Conservation (phyloP, 371 early-diverging fungal species). For the Mucor piriformis region DNA sequence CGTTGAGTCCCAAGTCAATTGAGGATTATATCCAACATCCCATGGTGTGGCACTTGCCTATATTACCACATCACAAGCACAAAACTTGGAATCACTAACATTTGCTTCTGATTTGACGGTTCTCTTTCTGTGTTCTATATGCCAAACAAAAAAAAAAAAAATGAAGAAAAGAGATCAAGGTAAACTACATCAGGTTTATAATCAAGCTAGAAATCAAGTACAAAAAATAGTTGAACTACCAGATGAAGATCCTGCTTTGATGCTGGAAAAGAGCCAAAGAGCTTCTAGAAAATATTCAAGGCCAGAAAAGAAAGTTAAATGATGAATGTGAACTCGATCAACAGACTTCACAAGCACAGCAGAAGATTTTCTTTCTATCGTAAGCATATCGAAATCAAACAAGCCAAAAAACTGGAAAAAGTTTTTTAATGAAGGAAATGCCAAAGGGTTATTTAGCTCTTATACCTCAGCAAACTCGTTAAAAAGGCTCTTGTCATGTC, state of each 20-base stretch:
- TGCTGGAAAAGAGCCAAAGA: slow-evolving; percentile 12
- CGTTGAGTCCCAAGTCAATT: no score
- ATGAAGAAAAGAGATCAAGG: slow-evolving; percentile 4
- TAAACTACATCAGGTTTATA: slow-evolving; percentile 9
- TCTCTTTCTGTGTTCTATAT: slow-evolving; percentile 9
- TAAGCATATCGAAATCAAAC: slow-evolving; percentile 7
- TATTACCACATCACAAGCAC: slow-evolving; percentile 12
- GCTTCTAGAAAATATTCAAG: slow-evolving; percentile 10
- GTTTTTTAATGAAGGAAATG: neutral
- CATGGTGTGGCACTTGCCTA: slow-evolving; percentile 15
- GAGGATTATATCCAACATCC: slow-evolving; percentile 13
- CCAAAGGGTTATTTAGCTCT: neutral
- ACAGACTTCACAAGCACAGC: neutral
- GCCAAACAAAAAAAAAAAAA: neutral
- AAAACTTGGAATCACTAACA: slow-evolving; percentile 9
- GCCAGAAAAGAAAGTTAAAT: slow-evolving; percentile 17
- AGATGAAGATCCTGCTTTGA: no score
- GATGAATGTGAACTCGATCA: slow-evolving; percentile 6
- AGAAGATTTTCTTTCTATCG: slow-evolving; percentile 9
- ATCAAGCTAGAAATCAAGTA: no score
- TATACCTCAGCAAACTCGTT: no score
- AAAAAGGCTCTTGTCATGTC: no score
- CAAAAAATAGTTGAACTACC: slow-evolving; percentile 11
- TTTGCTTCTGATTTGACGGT: slow-evolving; percentile 14
- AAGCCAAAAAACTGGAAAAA: slow-evolving; percentile 3